Evolutionary conservation across 1,284 basidiomycete species (phyloP), one percentile per base, ranked within the genome.

Genomic region (Ustilago vetiveriae): DNA sequence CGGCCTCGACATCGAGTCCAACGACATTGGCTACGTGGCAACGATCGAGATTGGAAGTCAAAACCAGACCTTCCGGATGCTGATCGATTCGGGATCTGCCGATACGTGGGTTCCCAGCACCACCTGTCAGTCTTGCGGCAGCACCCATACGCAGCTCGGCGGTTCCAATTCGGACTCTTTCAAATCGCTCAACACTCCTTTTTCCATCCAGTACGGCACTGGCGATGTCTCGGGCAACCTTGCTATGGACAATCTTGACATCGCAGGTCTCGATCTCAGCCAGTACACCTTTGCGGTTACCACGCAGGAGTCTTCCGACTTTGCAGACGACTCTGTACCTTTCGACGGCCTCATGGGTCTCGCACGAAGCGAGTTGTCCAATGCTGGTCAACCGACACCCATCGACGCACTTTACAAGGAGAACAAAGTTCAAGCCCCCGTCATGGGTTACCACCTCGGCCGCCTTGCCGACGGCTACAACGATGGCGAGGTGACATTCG

Each of bases 291-390:
- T 94, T 72, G 92, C 92, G 39, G 88, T 89, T 24, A 87, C 90
- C 8, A 84, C 83, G 3, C 54, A 79, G 23, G 91, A 92, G 82
- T 87, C 86, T 40, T 74, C 82, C 2, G 87, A 92, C 45, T 92
- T 92, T 80, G 65, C 70, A 21, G 74, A 60, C 33, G 46, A 54
- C 7, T 54, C 64, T 6, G 73, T 79, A 29, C 85, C 88, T 0
- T 92, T 92, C 71, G 92, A 94, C 81, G 89, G 92, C 41, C 83
- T 94, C 64, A 89, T 96, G 90, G 90, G 92, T 59, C 85, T 92
- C 70, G 80, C 77, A 2, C 50, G 70, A 11, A 48, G 47, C 21
- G 46, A 68, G 42, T 53, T 81, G 35, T 90, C 90, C 24, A 83
- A 90, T 66, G 88, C 92, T 75, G 73, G 84, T 23, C 86, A 87